phyloP scores from a whole-genome alignment of 345 rosid genomes.

The Moricandia moricandioides region DNA sequence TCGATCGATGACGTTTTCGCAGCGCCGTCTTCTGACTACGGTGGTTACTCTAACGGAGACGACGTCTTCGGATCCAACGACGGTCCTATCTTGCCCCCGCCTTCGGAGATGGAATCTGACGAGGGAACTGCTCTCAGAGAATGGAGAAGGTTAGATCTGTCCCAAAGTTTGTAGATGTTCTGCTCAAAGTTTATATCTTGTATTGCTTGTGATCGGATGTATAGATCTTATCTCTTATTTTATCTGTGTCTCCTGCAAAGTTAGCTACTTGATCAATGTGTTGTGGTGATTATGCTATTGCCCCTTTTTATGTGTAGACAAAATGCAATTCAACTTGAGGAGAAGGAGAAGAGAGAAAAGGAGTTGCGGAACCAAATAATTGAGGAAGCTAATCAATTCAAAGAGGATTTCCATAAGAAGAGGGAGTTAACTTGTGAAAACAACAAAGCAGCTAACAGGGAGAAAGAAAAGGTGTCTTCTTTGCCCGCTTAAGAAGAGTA shows the following conservation, averaged over 20 bases:
- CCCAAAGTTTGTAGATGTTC: neutral
- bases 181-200: neutral
- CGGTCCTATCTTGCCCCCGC: slow-evolving; percentile 60
- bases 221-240: neutral
- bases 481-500: neutral
- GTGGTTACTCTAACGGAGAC: slow-evolving; percentile 37
- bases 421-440: slow-evolving; percentile 53
- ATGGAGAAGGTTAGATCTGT: slow-evolving; percentile 73
- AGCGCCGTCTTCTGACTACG: slow-evolving; percentile 40
- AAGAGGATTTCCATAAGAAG: slow-evolving; percentile 59
- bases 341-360: slow-evolving; percentile 77
- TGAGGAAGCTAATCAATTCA: slow-evolving; percentile 65
- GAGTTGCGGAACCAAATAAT: slow-evolving; percentile 55
- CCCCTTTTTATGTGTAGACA: slow-evolving; percentile 41
- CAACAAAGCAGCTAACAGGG: slow-evolving; percentile 62
- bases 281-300: slow-evolving; percentile 15
- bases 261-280: slow-evolving; percentile 11
- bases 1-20: slow-evolving; percentile 39
- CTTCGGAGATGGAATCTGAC: slow-evolving; percentile 53
- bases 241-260: neutral
- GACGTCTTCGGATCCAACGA: slow-evolving; percentile 42
- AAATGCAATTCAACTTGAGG: slow-evolving; percentile 64
- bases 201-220: neutral
- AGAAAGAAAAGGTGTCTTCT: slow-evolving; percentile 64
- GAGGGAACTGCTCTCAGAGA: slow-evolving; percentile 66